These are phyloP conservation scores for Ceratobasidium papillatum DNA, from an alignment of 1,284 basidiomycete genomes.

Conservation along the genomic window DNA sequence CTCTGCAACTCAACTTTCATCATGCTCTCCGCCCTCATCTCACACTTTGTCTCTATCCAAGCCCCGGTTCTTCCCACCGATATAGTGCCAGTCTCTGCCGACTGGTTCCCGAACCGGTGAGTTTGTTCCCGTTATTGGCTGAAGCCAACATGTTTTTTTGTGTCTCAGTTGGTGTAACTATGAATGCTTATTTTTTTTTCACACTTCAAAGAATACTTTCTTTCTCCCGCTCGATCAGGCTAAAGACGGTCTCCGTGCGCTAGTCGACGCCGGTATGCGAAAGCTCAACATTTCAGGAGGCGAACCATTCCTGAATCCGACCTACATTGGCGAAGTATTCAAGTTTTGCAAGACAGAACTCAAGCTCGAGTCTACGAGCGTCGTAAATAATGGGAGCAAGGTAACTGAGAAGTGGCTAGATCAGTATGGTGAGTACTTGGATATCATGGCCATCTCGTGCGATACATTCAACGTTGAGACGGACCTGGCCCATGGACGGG, in stretches of 20 bases:
- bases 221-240: constrained; percentile 54
- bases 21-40: constrained; percentile 17
- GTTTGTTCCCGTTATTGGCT: background rate
- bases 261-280: constrained; percentile 54
- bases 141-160: background rate
- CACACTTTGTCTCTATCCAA: constrained; percentile 10
- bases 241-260: constrained; percentile 53
- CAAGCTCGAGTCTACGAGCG: constrained; percentile 53
- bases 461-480: constrained; percentile 56
- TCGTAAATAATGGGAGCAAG: constrained; percentile 57
- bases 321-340: constrained; percentile 56
- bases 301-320: constrained; percentile 55
- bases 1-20: too few relatives aligned
- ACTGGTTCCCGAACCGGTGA: constrained; percentile 43
- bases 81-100: constrained; percentile 38
- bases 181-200: constrained; percentile 55
- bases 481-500: constrained; percentile 53
- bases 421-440: constrained; percentile 54
- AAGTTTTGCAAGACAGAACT: constrained; percentile 57
- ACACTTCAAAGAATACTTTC: constrained; percentile 53
- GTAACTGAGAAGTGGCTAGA: constrained; percentile 58
- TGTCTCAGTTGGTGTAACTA: constrained; percentile 36
- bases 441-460: constrained; percentile 58
- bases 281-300: constrained; percentile 59
- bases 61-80: background rate